Evolutionary conservation across 2,329 filamentous ascomycete species (phyloP).

Genomic region (Achaetomium macrosporum): DNA sequence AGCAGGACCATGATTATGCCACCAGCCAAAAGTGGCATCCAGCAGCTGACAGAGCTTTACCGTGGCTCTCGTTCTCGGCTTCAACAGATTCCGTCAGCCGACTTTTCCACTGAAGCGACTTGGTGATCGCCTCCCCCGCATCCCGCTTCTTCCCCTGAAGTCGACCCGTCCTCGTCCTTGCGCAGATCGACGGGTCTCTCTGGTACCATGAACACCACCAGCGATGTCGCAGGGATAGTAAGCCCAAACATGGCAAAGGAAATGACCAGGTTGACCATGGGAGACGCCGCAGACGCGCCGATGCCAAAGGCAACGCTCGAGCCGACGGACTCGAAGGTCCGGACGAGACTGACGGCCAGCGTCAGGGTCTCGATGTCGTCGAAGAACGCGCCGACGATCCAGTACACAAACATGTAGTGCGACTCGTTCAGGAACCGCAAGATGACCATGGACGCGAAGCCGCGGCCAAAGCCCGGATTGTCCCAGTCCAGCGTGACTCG

Average conservation of each 20-base stretch:
- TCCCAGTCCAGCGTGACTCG: conserved; percentile 41
- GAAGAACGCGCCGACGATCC: conserved; percentile 45
- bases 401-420: conserved; percentile 48
- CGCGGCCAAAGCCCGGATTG: conserved; percentile 38
- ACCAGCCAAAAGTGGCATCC: no score
- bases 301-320: conserved; percentile 43
- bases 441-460: conserved; percentile 41
- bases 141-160: no score
- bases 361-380: conserved; percentile 47
- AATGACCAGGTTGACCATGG: conserved; percentile 44
- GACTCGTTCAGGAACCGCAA: conserved; percentile 44
- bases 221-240: conserved; percentile 33
- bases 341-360: conserved; percentile 41
- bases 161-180: conserved; percentile 17
- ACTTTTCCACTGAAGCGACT: no score
- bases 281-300: conserved; percentile 39
- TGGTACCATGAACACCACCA: conserved; percentile 34
- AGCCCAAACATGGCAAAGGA: conserved; percentile 44
- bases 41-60: no score
- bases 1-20: no score
- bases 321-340: conserved; percentile 44
- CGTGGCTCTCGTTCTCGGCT: no score
- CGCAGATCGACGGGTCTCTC: conserved; percentile 28
- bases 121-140: no score
- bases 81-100: no score